Evolutionary conservation across 2,329 filamentous ascomycete genomes (phyloP).

Genomic region (Neoarthrinium moseri): DNA sequence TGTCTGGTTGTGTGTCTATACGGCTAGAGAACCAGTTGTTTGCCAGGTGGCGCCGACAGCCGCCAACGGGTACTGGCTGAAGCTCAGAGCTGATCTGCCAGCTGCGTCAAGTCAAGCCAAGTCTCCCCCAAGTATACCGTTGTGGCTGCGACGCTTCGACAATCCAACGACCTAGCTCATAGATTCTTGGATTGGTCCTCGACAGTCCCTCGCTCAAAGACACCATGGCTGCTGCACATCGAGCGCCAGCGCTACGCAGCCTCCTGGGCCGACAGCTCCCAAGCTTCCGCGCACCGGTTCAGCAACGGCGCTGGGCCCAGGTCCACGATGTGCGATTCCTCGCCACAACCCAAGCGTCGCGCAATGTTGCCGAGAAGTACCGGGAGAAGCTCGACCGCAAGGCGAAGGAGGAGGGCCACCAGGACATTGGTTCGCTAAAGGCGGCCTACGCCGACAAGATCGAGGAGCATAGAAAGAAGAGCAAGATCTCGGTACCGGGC

Average conservation of each 20-base stretch:
- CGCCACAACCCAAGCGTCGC: slow-evolving; percentile 69
- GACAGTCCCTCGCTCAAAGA: too few species aligned
- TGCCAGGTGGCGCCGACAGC: too few species aligned
- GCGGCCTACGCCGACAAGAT: slow-evolving; percentile 86
- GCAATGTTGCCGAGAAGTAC: slow-evolving; percentile 79
- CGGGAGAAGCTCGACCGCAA: slow-evolving; percentile 80
- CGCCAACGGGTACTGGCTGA: too few species aligned
- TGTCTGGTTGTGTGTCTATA: too few species aligned
- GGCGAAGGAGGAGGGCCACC: slow-evolving; percentile 69
- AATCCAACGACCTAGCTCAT: too few species aligned
- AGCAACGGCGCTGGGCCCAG: slow-evolving; percentile 83
- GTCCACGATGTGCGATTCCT: slow-evolving; percentile 92
- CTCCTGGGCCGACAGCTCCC: slow-evolving; percentile 33
- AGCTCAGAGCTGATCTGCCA: too few species aligned
- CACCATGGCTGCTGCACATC: too few species aligned
- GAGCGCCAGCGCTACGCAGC: slow-evolving; percentile 40
- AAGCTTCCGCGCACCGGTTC: slow-evolving; percentile 25
- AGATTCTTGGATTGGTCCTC: too few species aligned
- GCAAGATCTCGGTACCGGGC: slow-evolving; percentile 50
- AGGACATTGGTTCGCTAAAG: slow-evolving; percentile 73
- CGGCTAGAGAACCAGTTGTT: too few species aligned
- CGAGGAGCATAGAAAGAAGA: slow-evolving; percentile 64
- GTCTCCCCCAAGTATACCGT: too few species aligned
- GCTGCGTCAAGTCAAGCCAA: too few species aligned
- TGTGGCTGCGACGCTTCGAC: too few species aligned